Evolutionary conservation across 1,284 basidiomycete species (phyloP), one percentile per base, ranked within the genome.

Genomic region (Xerocomus nothofagi): DNA sequence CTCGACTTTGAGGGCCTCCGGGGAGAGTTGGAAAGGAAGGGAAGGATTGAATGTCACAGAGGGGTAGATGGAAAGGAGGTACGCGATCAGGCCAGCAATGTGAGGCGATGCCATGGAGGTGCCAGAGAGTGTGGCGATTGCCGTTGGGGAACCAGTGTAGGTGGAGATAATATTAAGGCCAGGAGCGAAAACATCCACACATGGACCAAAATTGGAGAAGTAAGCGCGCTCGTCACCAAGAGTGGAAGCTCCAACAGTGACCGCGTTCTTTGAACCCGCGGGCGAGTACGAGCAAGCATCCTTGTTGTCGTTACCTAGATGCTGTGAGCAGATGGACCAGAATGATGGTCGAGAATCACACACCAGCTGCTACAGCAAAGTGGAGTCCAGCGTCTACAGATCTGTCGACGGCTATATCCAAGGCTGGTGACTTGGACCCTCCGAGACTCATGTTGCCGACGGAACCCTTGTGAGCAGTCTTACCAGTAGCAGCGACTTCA

Each of bases 381-480:
- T 98, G 93, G 49, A 99, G 79, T 46, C 96, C 96, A 39, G 68
- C 61, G 24, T 82, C 79, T 49, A 97, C 92, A 47, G 95, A 94
- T 46, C 75, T 78, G 73, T 98, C 86, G 55, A 99, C 93, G 42
- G 89, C 84, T 32, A 81, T 78, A 63, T 99, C 93, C 49, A 98
- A 81, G 38, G 91, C 81, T 34, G 76, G 79, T n/a, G 92, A 93
- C 77, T 94, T 96, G 60, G 92, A 92, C 65, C 96, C 96, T 57
- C 96, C 96, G 47, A 99, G 86, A 67, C 88, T 92, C 96, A 99
- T 98, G 80, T 96, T 98, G 54, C 91, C 93, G 58, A 98, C 95
- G 33, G 94, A 96, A 32, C 96, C 96, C 77, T 94, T 95, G 79
- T 92, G 87, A 53, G 75, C 77, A 55, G 86, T 87, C 66, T 78